Percentiles rank a stretch among this genome's conserved stretches.
phyloP scores from a whole-genome alignment of 1,284 basidiomycete genomes.

The Sporisorium iseilematis-ciliati region DNA sequence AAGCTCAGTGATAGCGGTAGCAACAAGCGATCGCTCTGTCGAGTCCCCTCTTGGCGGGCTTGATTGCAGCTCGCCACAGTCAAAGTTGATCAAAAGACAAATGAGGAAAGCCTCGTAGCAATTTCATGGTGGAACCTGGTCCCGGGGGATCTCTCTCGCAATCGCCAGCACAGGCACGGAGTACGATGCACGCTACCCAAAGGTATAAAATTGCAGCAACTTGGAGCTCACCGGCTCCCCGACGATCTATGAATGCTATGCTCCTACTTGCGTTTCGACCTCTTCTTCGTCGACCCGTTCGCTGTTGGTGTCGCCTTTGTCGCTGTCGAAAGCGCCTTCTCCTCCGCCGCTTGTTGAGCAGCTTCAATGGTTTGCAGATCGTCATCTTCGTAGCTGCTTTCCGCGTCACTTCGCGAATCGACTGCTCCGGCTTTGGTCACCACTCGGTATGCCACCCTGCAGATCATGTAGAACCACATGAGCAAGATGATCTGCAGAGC shows the following conservation, averaged over 20 bases:
- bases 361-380: conserved; percentile 12
- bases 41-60: no score
- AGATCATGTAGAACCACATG: conserved; percentile 88
- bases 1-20: no score
- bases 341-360: conserved; percentile 1
- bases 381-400: conserved; percentile 49
- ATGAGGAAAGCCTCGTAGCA: no score
- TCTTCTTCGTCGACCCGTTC: conserved; percentile 15
- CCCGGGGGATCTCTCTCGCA: not conserved
- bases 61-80: no score
- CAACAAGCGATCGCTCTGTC: no score
- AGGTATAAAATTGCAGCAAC: not conserved
- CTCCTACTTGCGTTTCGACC: conserved; percentile 26
- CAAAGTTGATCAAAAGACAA: no score
- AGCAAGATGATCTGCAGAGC: conserved; percentile 77
- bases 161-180: not conserved
- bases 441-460: conserved; percentile 83
- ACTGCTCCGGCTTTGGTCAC: conserved; percentile 82
- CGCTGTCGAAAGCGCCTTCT: conserved; percentile 1
- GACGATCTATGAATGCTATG: not conserved
- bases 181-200: not conserved
- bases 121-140: no score
- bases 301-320: not conserved
- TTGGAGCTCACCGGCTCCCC: not conserved
- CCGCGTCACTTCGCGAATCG: conserved; percentile 73